phyloP scores from a whole-genome alignment of 2,329 filamentous ascomycete genomes.

The Pseudocercospora ulei region DNA sequence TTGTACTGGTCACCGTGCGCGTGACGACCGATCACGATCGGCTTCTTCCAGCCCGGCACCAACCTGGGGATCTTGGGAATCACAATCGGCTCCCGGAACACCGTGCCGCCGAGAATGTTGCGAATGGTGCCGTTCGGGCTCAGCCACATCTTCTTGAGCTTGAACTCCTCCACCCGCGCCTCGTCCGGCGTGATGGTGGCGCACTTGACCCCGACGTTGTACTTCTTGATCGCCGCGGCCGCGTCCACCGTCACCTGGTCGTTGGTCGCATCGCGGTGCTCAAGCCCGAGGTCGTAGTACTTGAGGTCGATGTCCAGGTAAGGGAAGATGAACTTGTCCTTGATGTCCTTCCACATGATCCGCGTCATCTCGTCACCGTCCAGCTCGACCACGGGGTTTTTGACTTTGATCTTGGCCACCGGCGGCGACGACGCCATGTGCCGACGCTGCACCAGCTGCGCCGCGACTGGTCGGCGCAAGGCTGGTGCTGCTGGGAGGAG shows the following conservation, averaged over 20 bases:
- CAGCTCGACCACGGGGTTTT: constrained; percentile 96
- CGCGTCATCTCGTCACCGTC: constrained; percentile 94
- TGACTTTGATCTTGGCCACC: constrained; percentile 90
- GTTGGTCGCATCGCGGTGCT: constrained; percentile 91
- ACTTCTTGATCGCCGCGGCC: constrained; percentile 97
- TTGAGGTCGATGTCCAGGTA: constrained; percentile 97
- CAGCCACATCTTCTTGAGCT: constrained; percentile 99
- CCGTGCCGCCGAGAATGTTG: constrained; percentile 73
- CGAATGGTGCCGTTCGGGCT: constrained; percentile 85
- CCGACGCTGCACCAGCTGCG: constrained; percentile 33
- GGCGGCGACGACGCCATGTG: constrained; percentile 33
- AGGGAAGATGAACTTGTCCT: constrained; percentile 95
- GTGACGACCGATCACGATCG: constrained; percentile 97
- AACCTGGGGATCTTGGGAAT: constrained; percentile 87
- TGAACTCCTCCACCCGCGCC: constrained; percentile 91
- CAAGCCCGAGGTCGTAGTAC: constrained; percentile 54
- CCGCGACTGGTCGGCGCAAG: constrained; percentile 30
- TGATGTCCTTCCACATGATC: constrained; percentile 98
- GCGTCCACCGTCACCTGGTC: constrained; percentile 93
- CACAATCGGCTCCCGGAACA: constrained; percentile 98
- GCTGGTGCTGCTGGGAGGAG: constrained; percentile 22
- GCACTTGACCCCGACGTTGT: constrained; percentile 97
- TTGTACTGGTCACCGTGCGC: constrained; percentile 98
- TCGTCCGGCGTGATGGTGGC: constrained; percentile 98
- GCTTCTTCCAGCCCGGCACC: constrained; percentile 95